These are phyloP conservation scores for Plasmodium chabaudi DNA, from an alignment of 169 alveolate species.

Conservation along the genomic window DNA sequence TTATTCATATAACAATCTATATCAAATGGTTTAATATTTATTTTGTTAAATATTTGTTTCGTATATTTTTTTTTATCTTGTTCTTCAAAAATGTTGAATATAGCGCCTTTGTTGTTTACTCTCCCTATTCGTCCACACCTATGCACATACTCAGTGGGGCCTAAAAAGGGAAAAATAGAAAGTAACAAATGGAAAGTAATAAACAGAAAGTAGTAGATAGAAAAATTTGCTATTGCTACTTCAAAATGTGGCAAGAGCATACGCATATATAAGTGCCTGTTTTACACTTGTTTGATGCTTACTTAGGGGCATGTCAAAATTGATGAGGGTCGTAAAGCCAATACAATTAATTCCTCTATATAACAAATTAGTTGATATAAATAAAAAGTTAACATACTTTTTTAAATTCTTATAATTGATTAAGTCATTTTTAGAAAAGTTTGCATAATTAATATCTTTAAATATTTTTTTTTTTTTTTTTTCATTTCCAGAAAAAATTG, in stretches of 20 bases:
- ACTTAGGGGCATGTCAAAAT: constrained; percentile 64
- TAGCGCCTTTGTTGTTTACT: constrained; percentile 64
- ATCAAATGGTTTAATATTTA: constrained; percentile 37
- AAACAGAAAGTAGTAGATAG: not conserved
- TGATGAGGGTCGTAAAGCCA: constrained; percentile 59
- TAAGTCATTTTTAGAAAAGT: constrained; percentile 54
- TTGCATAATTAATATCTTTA: constrained; percentile 63
- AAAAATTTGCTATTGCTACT: too few species aligned
- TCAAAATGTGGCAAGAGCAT: not conserved
- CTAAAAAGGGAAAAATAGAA: constrained; percentile 2
- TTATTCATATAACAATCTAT: constrained; percentile 65
- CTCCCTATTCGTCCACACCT: constrained; percentile 76
- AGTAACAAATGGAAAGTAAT: too few species aligned
- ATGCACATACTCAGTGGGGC: constrained; percentile 38
- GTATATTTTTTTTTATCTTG: constrained; percentile 22
- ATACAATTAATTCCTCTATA: constrained; percentile 68
- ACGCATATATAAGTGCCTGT: not conserved
- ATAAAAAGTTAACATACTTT: constrained; percentile 59
- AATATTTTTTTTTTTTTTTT: constrained; percentile 40
- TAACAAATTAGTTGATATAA: constrained; percentile 50
- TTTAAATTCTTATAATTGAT: constrained; percentile 46
- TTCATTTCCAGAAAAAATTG: constrained; percentile 43
- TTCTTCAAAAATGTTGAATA: constrained; percentile 54
- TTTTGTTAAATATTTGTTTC: constrained; percentile 24
- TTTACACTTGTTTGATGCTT: not conserved